Percentiles rank a stretch among this genome's conserved stretches.
These are phyloP conservation scores for Vigna mungo DNA, from an alignment of 306 rosid genomes.

Conservation along the genomic window DNA sequence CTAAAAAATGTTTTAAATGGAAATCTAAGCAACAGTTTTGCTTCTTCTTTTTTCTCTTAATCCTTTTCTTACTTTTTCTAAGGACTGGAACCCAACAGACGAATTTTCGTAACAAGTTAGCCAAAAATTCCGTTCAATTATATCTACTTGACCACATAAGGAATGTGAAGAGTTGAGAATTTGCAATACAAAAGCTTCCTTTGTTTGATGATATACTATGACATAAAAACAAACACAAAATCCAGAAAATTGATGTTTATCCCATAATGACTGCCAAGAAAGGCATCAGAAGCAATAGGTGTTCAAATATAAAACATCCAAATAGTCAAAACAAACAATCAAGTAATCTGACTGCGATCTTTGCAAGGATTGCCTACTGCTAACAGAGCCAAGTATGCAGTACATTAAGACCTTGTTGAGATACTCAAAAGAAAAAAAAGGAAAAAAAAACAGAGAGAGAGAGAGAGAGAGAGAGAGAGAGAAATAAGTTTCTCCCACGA, in stretches of 20 bases:
- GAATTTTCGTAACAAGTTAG: background rate
- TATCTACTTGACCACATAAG: background rate
- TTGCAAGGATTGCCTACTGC: conserved; percentile 3
- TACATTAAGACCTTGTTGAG: background rate
- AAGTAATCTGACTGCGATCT: conserved; percentile 24
- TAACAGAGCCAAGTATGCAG: background rate
- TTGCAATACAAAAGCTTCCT: background rate
- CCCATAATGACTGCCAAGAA: background rate
- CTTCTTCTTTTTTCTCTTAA: background rate
- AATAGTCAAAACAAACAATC: conserved; percentile 12
- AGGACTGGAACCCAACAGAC: background rate
- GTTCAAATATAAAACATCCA: conserved; percentile 23
- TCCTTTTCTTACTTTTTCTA: background rate
- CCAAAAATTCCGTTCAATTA: background rate
- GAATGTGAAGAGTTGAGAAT: background rate
- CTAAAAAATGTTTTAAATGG: background rate
- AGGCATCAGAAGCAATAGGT: background rate
- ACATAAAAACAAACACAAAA: conserved; percentile 21
- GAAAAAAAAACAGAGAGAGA: background rate
- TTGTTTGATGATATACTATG: background rate
- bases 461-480: too few species aligned
- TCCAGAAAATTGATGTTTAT: conserved; percentile 9
- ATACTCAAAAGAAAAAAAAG: background rate
- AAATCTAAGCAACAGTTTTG: conserved; percentile 4
- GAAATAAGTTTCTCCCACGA: background rate